These are phyloP conservation scores for Phytophthora vignae DNA, from an alignment of 352 stramenopile genomes.

Conservation along the genomic window DNA sequence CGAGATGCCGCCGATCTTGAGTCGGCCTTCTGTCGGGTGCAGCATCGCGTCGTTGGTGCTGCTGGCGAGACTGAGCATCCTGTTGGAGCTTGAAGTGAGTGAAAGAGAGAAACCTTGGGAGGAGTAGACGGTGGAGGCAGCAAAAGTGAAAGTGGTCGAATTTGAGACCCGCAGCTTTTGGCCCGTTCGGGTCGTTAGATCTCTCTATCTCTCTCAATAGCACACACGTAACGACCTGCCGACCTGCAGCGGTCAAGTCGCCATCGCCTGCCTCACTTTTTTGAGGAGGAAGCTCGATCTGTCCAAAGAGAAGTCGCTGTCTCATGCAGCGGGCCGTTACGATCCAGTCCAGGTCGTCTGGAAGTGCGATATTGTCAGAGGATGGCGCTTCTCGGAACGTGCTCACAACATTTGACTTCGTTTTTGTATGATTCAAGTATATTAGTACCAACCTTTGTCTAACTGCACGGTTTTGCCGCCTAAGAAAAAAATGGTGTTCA, in stretches of 20 bases:
- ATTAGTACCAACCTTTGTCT: background rate
- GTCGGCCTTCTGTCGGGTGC: constrained; percentile 12
- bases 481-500: background rate
- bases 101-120: background rate
- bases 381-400: background rate
- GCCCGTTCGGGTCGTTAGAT: background rate
- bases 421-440: background rate
- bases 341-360: constrained; percentile 1
- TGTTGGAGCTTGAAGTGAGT: background rate
- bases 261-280: constrained; percentile 9
- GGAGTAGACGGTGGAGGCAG: constrained; percentile 6
- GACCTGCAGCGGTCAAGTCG: constrained; percentile 1
- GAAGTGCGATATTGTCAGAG: background rate
- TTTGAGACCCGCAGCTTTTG: background rate
- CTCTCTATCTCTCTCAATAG: background rate
- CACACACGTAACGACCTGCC: background rate
- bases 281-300: background rate
- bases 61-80: constrained; percentile 28
- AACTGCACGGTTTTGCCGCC: background rate
- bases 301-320: background rate
- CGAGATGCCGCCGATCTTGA: constrained; percentile 35
- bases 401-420: background rate
- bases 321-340: constrained; percentile 1
- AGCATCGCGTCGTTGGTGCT: constrained; percentile 12
- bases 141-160: constrained; percentile 28